Percentiles rank a stretch among this genome's conserved stretches.
Conservation (phyloP, 2,329 filamentous ascomycete genomes). For the Xenosphaeropsis pyriputrescens region DNA sequence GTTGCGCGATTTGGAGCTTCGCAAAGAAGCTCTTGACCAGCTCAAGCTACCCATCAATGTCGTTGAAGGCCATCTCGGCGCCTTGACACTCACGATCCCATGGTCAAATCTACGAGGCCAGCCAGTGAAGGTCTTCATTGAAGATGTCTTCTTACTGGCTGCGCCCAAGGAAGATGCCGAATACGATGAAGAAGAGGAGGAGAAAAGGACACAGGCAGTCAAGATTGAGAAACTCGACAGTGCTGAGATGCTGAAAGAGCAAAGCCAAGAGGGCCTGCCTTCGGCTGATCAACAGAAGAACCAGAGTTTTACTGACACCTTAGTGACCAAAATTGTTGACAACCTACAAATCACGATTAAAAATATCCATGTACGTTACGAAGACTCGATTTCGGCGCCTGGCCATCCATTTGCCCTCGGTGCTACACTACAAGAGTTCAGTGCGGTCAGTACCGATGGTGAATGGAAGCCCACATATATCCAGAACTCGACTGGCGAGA, state of each 20-base stretch:
- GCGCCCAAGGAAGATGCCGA: slow-evolving; percentile 91
- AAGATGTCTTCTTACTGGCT: slow-evolving; percentile 91
- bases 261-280: slow-evolving; percentile 83
- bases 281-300: slow-evolving; percentile 94
- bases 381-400: slow-evolving; percentile 89
- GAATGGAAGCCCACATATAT: slow-evolving; percentile 96
- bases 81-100: slow-evolving; percentile 84
- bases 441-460: slow-evolving; percentile 87
- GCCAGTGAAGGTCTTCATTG: slow-evolving; percentile 86
- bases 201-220: slow-evolving; percentile 69
- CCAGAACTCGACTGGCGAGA: slow-evolving; percentile 67
- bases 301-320: slow-evolving; percentile 90
- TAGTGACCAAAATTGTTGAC: slow-evolving; percentile 94
- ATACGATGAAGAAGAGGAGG: slow-evolving; percentile 88
- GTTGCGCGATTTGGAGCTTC: slow-evolving; percentile 80
- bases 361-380: slow-evolving; percentile 96
- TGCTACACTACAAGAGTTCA: slow-evolving; percentile 88
- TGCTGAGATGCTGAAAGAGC: slow-evolving; percentile 85
- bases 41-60: slow-evolving; percentile 94
- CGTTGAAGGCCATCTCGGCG: slow-evolving; percentile 82
- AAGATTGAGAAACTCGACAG: slow-evolving; percentile 99
- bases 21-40: slow-evolving; percentile 90
- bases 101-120: slow-evolving; percentile 95
- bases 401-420: slow-evolving; percentile 92
- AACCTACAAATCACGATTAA: slow-evolving; percentile 96